phyloP scores from a whole-genome alignment of 2,329 filamentous ascomycete genomes.

The Penicillium sumatraense region DNA sequence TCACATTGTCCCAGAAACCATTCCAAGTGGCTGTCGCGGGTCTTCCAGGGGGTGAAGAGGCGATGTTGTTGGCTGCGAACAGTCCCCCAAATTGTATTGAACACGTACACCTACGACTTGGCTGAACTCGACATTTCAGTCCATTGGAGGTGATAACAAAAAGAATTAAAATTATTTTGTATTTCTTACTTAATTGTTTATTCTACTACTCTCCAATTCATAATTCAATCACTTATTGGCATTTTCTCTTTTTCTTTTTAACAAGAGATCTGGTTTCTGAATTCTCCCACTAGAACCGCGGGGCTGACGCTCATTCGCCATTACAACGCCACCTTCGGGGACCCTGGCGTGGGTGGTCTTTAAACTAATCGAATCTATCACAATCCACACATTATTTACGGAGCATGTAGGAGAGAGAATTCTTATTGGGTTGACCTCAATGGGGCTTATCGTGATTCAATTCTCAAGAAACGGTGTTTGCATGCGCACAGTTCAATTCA shows the following conservation, averaged over 20 bases:
- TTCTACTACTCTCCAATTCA: too few relatives aligned
- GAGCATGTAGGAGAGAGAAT: neutral
- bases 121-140: too few relatives aligned
- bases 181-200: conserved; percentile 1
- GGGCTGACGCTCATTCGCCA: conserved; percentile 10
- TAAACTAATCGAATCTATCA: conserved; percentile 28
- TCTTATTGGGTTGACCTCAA: conserved; percentile 15
- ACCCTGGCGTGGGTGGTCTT: conserved; percentile 5
- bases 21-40: conserved; percentile 8
- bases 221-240: too few relatives aligned
- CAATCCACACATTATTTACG: conserved; percentile 10
- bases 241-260: too few relatives aligned
- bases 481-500: conserved; percentile 19
- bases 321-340: conserved; percentile 9
- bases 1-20: conserved; percentile 10
- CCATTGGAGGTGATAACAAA: too few relatives aligned
- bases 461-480: conserved; percentile 10
- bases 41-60: neutral
- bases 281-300: neutral
- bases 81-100: neutral
- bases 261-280: too few relatives aligned
- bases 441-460: conserved; percentile 20
- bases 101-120: conserved; percentile 9
- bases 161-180: neutral
- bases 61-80: conserved; percentile 7